phyloP scores from a whole-genome alignment of 116 monocot genomes.

The Papilionanthe hybrid region DNA sequence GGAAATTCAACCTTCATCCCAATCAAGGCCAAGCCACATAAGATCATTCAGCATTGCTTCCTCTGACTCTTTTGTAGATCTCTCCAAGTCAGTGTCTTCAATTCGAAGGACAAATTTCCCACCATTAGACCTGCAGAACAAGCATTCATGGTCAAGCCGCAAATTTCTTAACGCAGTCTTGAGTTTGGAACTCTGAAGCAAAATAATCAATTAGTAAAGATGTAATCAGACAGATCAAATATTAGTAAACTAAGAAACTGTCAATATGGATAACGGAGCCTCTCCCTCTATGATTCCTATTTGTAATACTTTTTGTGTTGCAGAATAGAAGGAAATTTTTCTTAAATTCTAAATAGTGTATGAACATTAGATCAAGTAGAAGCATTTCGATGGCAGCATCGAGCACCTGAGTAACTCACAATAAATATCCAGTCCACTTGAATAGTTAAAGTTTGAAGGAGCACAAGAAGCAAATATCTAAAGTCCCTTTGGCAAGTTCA shows the following conservation, averaged over 20 bases:
- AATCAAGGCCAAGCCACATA: constrained; percentile 97
- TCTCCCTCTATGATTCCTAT: neutral
- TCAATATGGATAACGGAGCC: neutral
- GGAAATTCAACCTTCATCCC: constrained; percentile 81
- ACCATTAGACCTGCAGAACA: constrained; percentile 66
- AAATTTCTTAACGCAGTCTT: neutral
- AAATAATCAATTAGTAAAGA: neutral
- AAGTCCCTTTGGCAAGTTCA: too few relatives aligned
- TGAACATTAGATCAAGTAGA: neutral
- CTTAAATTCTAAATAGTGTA: neutral
- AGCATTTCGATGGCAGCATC: neutral
- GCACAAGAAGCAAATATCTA: too few relatives aligned
- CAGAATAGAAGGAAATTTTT: neutral
- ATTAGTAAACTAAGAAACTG: neutral
- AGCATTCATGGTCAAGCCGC: neutral
- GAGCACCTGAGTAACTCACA: neutral
- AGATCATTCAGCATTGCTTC: constrained; percentile 83
- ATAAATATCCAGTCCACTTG: neutral
- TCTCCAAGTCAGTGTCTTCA: constrained; percentile 94
- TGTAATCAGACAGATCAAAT: neutral
- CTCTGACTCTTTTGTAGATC: constrained; percentile 92
- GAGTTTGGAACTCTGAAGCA: neutral
- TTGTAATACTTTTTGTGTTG: neutral
- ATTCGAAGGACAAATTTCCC: constrained; percentile 88
- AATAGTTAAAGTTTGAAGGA: neutral